Evolutionary conservation across 1,284 basidiomycete genomes (phyloP), one percentile per base, ranked within the genome.

Genomic region (Xanthoconium separans): DNA sequence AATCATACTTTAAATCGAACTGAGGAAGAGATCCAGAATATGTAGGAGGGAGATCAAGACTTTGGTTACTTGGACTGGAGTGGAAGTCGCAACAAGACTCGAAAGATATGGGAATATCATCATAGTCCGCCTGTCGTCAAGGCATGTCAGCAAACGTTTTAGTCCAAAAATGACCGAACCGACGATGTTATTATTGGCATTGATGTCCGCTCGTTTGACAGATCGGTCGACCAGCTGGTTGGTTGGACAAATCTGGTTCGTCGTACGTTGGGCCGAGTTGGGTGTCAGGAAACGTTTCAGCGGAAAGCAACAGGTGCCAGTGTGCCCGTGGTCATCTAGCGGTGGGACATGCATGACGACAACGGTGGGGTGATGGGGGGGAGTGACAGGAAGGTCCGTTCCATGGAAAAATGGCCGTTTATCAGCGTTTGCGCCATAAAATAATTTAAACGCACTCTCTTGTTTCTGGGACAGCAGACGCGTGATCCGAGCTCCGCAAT

Each of bases 1-100:
- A 65, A 45, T 70, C 72, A 8, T 43, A 50, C 50, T 54, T 55
- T 47, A 52, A 47, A 20, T 48, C 54, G 49, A 49, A 56, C 18
- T 43, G 56, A 46, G 68, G 51, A 27, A 62, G 49, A n/a, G 68
- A 56, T 52, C 78, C 55, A 33, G 66, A 65, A 60, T 82, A 81
- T 11, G 66, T 58, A 33, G 81, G 80, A 29, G 71, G 75, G 0
- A 61, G 58, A 7, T 75, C 75, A 36, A 59, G 44, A 27, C 27
- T 18, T 20, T 50, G 61, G 11, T 34, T 16, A 4, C 53, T 37
- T 46, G 56, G 49, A 51, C 55, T 52, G 6, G 52, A 52, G 47
- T 59, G 65, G 48, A 69, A 69, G 55, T 72, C 68, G 47, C 68
- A 69, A 31, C 65, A 69, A 12, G 68, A 71, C 37, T 60, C 68